A percentile compares a stretch with the other conserved stretches of the same genome.
Evolutionary conservation across 176 grass and related monocot genomes (phyloP).

Genomic region (Zoysia pacifica): DNA sequence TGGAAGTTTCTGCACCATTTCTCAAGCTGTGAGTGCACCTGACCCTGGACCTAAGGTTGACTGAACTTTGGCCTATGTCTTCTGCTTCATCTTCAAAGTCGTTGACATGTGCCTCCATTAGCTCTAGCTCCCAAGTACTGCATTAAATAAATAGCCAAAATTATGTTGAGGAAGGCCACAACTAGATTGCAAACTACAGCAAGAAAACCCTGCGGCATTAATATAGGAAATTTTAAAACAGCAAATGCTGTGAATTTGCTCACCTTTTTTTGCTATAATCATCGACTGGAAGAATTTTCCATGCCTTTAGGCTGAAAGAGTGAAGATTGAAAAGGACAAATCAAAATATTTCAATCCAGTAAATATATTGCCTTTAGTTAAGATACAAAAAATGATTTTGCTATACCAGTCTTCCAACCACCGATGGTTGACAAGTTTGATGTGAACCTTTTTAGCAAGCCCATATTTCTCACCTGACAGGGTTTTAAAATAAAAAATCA

Average conservation of each 20-base stretch:
- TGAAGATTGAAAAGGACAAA: background rate
- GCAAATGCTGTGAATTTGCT: slow-evolving; percentile 6
- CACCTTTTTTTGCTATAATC: slow-evolving; percentile 84
- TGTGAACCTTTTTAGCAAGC: background rate
- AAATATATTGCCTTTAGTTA: slow-evolving; percentile 17
- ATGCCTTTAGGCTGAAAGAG: slow-evolving; percentile 74
- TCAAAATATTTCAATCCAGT: slow-evolving; percentile 11
- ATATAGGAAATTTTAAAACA: slow-evolving; percentile 12
- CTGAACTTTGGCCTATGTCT: slow-evolving; percentile 32
- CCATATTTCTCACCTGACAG: background rate
- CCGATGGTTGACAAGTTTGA: background rate
- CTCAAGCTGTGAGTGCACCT: slow-evolving; percentile 24
- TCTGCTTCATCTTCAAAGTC: slow-evolving; percentile 76
- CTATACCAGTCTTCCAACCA: slow-evolving; percentile 6
- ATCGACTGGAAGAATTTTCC: slow-evolving; percentile 73
- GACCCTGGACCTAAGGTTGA: slow-evolving; percentile 27
- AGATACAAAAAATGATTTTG: slow-evolving; percentile 21
- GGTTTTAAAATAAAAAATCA: background rate
- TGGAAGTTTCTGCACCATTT: slow-evolving; percentile 2
- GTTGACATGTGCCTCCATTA: slow-evolving; percentile 70
- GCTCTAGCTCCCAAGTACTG: slow-evolving; percentile 89
- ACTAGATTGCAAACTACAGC: slow-evolving; percentile 20
- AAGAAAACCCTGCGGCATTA: slow-evolving; percentile 3
- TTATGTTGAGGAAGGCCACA: slow-evolving; percentile 1
- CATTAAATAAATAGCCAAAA: slow-evolving; percentile 38